Evolutionary conservation across 2,329 filamentous ascomycete species (phyloP).

Genomic region (Venturia carpophila): DNA sequence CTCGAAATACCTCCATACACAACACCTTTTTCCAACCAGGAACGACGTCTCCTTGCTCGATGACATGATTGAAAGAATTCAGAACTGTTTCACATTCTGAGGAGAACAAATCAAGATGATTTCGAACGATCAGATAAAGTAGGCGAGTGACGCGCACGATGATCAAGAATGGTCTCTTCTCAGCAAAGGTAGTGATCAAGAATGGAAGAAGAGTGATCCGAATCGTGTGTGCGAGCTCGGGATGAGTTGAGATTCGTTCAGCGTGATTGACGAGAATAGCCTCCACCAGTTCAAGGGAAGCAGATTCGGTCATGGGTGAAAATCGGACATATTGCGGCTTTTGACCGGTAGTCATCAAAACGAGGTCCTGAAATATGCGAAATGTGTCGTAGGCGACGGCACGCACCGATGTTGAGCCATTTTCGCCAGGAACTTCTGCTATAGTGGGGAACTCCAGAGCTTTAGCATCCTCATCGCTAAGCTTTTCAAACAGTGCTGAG

Average conservation of each 20-base stretch:
- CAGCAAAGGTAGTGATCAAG: conserved; percentile 67
- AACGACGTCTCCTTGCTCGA: conserved; percentile 69
- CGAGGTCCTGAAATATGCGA: conserved; percentile 80
- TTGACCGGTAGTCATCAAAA: conserved; percentile 76
- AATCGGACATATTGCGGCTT: conserved; percentile 75
- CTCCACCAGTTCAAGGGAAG: conserved; percentile 86
- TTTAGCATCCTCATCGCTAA: conserved; percentile 69
- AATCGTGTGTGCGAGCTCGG: conserved; percentile 73
- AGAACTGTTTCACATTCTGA: conserved; percentile 78
- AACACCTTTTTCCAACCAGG: conserved; percentile 78
- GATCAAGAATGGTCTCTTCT: conserved; percentile 69
- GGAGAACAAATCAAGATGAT: conserved; percentile 66
- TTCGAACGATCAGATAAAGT: conserved; percentile 69
- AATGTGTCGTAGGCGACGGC: conserved; percentile 80
- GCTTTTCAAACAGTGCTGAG: conserved; percentile 87
- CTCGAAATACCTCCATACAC: conserved; percentile 84
- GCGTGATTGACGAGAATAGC: conserved; percentile 80
- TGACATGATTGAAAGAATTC: conserved; percentile 70
- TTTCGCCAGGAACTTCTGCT: conserved; percentile 59
- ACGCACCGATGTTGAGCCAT: conserved; percentile 58
- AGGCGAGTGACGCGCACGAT: conserved; percentile 78
- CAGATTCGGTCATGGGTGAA: conserved; percentile 68
- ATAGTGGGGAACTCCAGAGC: conserved; percentile 49
- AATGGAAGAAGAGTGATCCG: conserved; percentile 74
- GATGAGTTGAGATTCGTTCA: conserved; percentile 67